Evolutionary conservation across 2,329 filamentous ascomycete species (phyloP), one percentile per base, ranked within the genome.

Genomic region (Dactylellina cionopaga): DNA sequence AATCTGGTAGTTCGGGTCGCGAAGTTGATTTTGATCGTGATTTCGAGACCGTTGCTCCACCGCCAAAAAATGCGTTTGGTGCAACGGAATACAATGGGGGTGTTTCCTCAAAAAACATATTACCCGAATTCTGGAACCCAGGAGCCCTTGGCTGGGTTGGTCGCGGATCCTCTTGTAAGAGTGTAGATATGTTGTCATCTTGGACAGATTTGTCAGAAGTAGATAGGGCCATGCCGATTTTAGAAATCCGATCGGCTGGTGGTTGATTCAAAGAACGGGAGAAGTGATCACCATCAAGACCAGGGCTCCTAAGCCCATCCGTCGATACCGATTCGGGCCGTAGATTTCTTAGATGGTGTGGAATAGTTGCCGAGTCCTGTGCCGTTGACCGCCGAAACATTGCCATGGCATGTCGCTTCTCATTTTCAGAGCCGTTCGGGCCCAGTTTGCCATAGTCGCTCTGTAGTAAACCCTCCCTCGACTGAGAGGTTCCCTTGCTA

Each of bases 201-300:
- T 72, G 68, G 37, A 72, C n/a, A 15, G 68, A 72, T 33, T 72
- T 72, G 13, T 72, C 68, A 29, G 68, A 72, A 2, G 68, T 72
- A 3, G 68, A 72, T 19, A 72, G 46, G 9, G 68, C 68, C 68
- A 72, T 72, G 10, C 68, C 68, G 15, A 72, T 72, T 54, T 72
- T 72, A 47, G 68, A 72, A 2, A 72, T 60, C 46, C 68, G 68
- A 10, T 72, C 68, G 19, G 49, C 19, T 43, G 37, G 13, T 11
- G 58, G 51, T 13, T 35, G 31, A 46, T 29, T 11, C 15, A 33
- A 2, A 29, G 13, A 13, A 13, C 51, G 47, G 19, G 41, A 37
- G 24, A 60, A 72, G 7, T 11, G 54, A 24, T 72, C 68, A 17
- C 33, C 44, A 13, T 72, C 68, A 13, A 71, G 10, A 9, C 59